Evolutionary conservation across 305 asterid species (phyloP).

Genomic region (Fraxinus albicans): DNA sequence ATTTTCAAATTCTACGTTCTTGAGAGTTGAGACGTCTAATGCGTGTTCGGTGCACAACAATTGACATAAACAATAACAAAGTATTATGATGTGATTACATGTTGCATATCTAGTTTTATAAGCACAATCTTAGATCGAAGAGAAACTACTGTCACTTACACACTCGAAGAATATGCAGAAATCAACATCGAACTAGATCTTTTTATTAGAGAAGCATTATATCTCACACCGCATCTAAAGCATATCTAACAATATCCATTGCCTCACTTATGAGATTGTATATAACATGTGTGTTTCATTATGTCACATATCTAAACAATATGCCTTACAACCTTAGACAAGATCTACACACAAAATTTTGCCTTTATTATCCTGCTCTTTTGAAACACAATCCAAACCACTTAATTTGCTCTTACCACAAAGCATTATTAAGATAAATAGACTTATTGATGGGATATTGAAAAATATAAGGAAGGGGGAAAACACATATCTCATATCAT

Average conservation of each 20-base stretch:
- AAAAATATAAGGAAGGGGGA: not conserved
- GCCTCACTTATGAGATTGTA: not conserved
- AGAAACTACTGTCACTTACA: not conserved
- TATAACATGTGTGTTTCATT: not conserved
- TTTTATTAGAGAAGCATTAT: not conserved
- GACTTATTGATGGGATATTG: constrained; percentile 16
- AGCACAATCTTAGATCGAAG: not conserved
- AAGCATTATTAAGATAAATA: constrained; percentile 22
- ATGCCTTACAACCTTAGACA: not conserved
- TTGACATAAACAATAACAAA: not conserved
- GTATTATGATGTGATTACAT: not conserved
- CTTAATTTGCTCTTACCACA: constrained; percentile 21
- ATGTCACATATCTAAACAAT: not conserved
- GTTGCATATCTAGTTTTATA: not conserved
- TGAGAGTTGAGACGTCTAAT: not conserved
- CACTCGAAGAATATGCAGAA: not conserved
- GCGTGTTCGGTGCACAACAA: not conserved
- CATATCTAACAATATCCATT: too few species aligned
- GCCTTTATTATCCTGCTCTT: not conserved
- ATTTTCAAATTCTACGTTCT: not conserved
- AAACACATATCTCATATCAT: constrained; percentile 14
- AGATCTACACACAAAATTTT: not conserved
- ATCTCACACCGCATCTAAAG: not conserved
- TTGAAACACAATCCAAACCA: constrained; percentile 16
- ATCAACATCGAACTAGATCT: not conserved